phyloP scores from a whole-genome alignment of 2,329 filamentous ascomycete species.

The Paramyrothecium roridum region DNA sequence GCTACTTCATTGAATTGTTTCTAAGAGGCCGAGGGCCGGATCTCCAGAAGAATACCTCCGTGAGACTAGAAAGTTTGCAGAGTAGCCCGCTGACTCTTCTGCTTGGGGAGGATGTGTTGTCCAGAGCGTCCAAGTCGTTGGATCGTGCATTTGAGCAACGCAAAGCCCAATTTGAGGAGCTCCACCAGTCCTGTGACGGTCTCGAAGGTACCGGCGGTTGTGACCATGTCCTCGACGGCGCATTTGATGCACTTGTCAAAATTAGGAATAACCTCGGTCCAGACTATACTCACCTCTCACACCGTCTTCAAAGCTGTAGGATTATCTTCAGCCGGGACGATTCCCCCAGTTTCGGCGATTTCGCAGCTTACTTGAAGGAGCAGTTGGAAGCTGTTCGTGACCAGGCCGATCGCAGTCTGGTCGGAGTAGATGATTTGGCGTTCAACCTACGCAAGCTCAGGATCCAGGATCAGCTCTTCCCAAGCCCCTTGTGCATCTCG shows the following conservation, averaged over 20 bases:
- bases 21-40: constrained; percentile 38
- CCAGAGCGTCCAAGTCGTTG: constrained; percentile 37
- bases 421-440: constrained; percentile 43
- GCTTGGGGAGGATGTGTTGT: constrained; percentile 44
- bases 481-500: constrained; percentile 42
- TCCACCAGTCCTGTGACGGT: constrained; percentile 31
- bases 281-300: constrained; percentile 39
- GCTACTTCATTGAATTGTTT: constrained; percentile 45
- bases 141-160: constrained; percentile 36
- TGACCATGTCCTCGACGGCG: constrained; percentile 38
- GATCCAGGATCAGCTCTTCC: constrained; percentile 41
- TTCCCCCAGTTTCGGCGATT: constrained; percentile 39
- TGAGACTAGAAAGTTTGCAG: constrained; percentile 45
- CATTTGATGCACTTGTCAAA: constrained; percentile 41
- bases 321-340: constrained; percentile 42
- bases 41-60: constrained; percentile 31
- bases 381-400: constrained; percentile 34
- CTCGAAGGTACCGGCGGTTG: constrained; percentile 33
- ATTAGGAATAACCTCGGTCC: constrained; percentile 49
- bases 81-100: constrained; percentile 43
- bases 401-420: constrained; percentile 36
- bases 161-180: constrained; percentile 36
- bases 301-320: constrained; percentile 38
- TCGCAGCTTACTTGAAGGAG: constrained; percentile 35
- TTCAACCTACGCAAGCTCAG: constrained; percentile 44